Conservation (phyloP, 176 grass and related monocot species). For the Eragrostis nindensis region DNA sequence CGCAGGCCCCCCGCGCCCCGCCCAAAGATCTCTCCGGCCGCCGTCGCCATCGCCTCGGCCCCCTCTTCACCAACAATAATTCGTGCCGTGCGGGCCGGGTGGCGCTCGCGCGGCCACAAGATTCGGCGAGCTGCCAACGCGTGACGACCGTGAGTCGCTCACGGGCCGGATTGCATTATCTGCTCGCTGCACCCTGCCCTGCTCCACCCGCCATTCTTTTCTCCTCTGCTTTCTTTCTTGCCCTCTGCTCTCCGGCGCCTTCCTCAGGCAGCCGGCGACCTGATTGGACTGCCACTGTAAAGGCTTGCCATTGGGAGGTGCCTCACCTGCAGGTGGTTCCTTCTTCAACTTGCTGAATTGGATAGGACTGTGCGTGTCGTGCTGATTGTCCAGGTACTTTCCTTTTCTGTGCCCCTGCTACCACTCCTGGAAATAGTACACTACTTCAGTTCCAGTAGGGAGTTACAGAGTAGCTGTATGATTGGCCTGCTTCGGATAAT, state of each 20-base stretch:
- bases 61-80: background rate
- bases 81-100: conserved; percentile 18
- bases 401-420: conserved; percentile 1
- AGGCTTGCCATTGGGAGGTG: background rate
- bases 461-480: background rate
- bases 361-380: background rate
- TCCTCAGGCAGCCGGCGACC: background rate
- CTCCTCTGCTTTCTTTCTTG: background rate
- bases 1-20: conserved; percentile 8
- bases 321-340: conserved; percentile 26
- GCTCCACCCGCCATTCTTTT: conserved; percentile 39
- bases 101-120: conserved; percentile 34
- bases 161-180: conserved; percentile 56
- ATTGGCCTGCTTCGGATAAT: conserved; percentile 29
- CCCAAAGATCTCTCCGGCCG: conserved; percentile 27
- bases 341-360: background rate
- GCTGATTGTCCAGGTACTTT: background rate
- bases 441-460: background rate
- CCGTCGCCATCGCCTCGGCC: conserved; percentile 17
- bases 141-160: conserved; percentile 48
- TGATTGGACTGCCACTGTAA: background rate
- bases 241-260: background rate
- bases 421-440: background rate
- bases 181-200: conserved; percentile 16
- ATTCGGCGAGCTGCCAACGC: background rate